Evolutionary conservation across 352 stramenopile species (phyloP).

Genomic region (Achlya hypogyna): DNA sequence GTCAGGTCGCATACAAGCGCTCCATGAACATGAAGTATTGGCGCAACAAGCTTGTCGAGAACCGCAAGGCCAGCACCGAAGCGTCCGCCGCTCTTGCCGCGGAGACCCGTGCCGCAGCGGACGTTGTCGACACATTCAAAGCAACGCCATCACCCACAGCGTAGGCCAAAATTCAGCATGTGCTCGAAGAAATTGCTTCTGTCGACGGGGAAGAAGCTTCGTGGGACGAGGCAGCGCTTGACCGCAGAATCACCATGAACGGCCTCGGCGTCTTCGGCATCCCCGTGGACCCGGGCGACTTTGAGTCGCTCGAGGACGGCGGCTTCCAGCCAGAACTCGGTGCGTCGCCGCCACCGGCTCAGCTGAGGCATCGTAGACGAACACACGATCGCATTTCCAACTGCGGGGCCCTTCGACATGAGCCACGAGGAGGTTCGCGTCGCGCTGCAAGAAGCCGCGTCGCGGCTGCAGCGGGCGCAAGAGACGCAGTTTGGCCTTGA

Average conservation of each 20-base stretch:
- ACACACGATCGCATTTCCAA: constrained; percentile 38
- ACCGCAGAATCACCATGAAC: constrained; percentile 30
- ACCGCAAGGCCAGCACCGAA: constrained; percentile 35
- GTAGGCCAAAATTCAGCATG: constrained; percentile 24
- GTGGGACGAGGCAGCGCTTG: constrained; percentile 20
- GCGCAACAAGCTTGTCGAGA: constrained; percentile 50
- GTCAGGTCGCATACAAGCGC: constrained; percentile 29
- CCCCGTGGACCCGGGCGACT: constrained; percentile 38
- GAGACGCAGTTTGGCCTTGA: constrained; percentile 47
- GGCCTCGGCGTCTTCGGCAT: constrained; percentile 52
- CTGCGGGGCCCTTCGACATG: constrained; percentile 29
- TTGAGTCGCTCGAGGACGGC: constrained; percentile 38
- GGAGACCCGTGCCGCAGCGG: background rate
- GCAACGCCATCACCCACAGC: background rate
- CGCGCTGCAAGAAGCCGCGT: constrained; percentile 45
- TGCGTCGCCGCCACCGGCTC: constrained; percentile 28
- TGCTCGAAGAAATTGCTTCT: constrained; percentile 33
- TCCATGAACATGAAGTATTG: constrained; percentile 61
- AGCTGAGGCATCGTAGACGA: constrained; percentile 43
- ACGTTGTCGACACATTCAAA: background rate
- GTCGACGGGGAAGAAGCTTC: constrained; percentile 27
- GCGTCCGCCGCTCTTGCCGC: background rate
- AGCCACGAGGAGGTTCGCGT: constrained; percentile 44
- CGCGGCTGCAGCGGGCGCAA: constrained; percentile 33
- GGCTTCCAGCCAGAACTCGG: constrained; percentile 37